These are phyloP conservation scores for Apophysomyces trapeziformis DNA, from an alignment of 371 early-diverging fungal genomes.

Conservation along the genomic window DNA sequence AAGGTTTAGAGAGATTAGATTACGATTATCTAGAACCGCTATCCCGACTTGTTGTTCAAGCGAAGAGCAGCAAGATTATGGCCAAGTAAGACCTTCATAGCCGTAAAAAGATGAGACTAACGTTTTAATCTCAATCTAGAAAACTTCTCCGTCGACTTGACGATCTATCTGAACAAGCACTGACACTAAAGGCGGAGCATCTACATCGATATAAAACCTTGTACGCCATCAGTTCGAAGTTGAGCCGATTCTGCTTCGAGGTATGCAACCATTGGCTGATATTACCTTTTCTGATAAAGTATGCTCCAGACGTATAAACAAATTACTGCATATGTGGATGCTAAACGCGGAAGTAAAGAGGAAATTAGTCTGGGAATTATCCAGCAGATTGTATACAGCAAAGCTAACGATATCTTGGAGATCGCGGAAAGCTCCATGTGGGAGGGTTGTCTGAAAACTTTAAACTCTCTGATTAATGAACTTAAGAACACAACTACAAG, in stretches of 20 bases:
- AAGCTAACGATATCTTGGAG: constrained; percentile 57
- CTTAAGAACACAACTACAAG: constrained; percentile 39
- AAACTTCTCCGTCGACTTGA: constrained; percentile 71
- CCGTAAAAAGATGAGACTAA: neutral
- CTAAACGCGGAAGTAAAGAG: constrained; percentile 54
- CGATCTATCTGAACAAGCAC: constrained; percentile 62
- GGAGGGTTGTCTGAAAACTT: constrained; percentile 60
- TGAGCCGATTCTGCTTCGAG: constrained; percentile 54
- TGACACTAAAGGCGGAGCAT: constrained; percentile 56
- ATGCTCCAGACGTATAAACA: constrained; percentile 26
- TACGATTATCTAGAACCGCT: constrained; percentile 63
- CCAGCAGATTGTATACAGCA: constrained; percentile 54
- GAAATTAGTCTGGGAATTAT: constrained; percentile 45
- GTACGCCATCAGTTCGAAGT: constrained; percentile 53
- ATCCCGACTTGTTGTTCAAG: constrained; percentile 55
- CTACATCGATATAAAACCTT: constrained; percentile 57
- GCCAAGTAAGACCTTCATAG: constrained; percentile 48
- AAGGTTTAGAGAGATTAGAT: constrained; percentile 59
- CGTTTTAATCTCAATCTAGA: constrained; percentile 26
- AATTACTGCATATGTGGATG: constrained; percentile 37
- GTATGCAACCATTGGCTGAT: constrained; percentile 18
- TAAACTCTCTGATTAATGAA: constrained; percentile 57
- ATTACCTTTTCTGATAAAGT: neutral
- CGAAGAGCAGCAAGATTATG: constrained; percentile 65
- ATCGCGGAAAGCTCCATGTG: constrained; percentile 65